Percentiles rank a stretch among this genome's conserved stretches.
Evolutionary conservation across 495 filamentous ascomycete species (phyloP).

Genomic region (Parathielavia hyrcaniae): DNA sequence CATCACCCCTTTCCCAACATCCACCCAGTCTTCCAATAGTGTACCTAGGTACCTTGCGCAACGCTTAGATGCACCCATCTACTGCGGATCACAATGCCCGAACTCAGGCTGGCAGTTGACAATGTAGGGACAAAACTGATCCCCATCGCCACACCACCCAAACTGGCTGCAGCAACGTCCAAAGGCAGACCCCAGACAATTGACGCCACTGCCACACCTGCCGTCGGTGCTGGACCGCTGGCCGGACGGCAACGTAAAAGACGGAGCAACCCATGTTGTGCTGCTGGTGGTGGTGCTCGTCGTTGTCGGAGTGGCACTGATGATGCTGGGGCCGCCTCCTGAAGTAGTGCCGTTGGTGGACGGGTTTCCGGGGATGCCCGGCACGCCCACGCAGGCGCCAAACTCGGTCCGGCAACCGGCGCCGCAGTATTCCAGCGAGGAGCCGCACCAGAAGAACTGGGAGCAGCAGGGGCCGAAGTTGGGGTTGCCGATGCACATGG

Average conservation of each 20-base stretch:
- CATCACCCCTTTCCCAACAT: too few species aligned
- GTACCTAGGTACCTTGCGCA: too few species aligned
- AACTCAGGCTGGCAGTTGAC: constrained; percentile 32
- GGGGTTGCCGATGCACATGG: constrained; percentile 29
- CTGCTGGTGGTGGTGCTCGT: constrained; percentile 5
- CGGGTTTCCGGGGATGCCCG: constrained; percentile 9
- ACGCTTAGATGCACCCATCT: too few species aligned
- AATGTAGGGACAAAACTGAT: constrained; percentile 42
- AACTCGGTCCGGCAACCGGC: constrained; percentile 44
- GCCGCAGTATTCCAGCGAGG: constrained; percentile 45
- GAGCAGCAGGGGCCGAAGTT: constrained; percentile 38
- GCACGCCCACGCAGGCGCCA: constrained; percentile 31
- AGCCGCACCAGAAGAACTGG: constrained; percentile 48
- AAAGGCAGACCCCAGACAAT: constrained; percentile 25
- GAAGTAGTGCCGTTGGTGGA: constrained; percentile 15
- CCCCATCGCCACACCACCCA: constrained; percentile 40
- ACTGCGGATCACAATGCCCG: constrained; percentile 29
- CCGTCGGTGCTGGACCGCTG: constrained; percentile 27
- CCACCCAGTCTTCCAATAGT: too few species aligned
- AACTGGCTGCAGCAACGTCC: constrained; percentile 36
- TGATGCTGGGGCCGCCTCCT: constrained; percentile 1
- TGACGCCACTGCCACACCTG: constrained; percentile 26
- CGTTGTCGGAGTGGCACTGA: not conserved
- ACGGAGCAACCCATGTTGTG: constrained; percentile 10
- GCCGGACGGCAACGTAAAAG: constrained; percentile 21